Base-by-base conservation (phyloP, 129 eudicot species). In the Kitagawia praeruptora region DNA sequence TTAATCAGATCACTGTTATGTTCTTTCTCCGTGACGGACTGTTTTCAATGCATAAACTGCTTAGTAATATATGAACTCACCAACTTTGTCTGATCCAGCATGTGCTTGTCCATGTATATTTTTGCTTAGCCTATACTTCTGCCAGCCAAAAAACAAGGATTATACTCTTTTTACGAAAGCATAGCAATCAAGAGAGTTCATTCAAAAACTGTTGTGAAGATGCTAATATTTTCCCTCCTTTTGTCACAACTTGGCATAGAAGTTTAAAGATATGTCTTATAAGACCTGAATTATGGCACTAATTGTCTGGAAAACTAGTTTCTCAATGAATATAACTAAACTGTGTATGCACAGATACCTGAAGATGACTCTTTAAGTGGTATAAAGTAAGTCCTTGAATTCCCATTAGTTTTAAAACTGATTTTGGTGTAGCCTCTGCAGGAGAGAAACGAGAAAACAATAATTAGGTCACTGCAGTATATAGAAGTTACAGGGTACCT, bases 291-390 rank as follows among this genome's bases (percentile, higher is more conserved):
- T n/a, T 58, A 11, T 58, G 12, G 4, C 9, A 58, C 66, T 58
- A n/a, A 58, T n/a, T 23, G 7, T 28, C 71, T 66, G 39, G 6
- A 66, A 66, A 66, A 13, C 37, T 28, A 12, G 40, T 66, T 63
- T 25, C 31, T 66, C 39, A 28, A 64, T 3, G 40, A 66, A 28
- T 28, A 12, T 12, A 77, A 23, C 23, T 10, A 23, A 23, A 58
- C 0, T 23, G 27, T 58, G 66, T n/a, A 2, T 19, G 4, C 6
- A 63, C 40, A 58, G 13, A 64, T 83, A 96, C 99, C 97, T 96
- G 98, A 78, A 96, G 98, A 81, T 96, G 98, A 81, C 98, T 92
- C 87, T 96, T 96, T 80, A 96, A 82, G 83, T 96, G 99, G 90
- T 89, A 96, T 66, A 96, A 86, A 9, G 97, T 96, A 67, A 96